Percentiles rank a stretch among this genome's conserved stretches.
phyloP scores from a whole-genome alignment of 345 rosid genomes.

The Lagerstroemia speciosa region DNA sequence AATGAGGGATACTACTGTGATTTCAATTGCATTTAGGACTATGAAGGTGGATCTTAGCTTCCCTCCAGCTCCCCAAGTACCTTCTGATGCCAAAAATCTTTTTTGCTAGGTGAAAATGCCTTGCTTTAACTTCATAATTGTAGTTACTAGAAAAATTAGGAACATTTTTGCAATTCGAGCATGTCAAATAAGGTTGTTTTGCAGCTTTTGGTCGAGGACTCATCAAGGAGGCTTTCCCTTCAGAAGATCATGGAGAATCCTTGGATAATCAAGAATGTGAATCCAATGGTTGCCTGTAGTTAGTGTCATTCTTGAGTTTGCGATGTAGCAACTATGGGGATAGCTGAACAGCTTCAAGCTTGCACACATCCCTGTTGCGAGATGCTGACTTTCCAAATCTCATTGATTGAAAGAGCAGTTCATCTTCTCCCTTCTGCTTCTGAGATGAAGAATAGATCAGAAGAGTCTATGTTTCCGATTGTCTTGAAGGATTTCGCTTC shows the following conservation, averaged over 20 bases:
- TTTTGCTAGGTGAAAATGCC: conserved; percentile 37
- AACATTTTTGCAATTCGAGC: neutral
- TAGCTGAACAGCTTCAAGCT: neutral
- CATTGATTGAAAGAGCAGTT: neutral
- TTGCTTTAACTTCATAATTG: neutral
- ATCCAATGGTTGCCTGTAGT: conserved; percentile 47
- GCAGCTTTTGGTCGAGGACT: conserved; percentile 49
- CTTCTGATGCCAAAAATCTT: conserved; percentile 65
- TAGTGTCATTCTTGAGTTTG: neutral
- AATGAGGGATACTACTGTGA: neutral
- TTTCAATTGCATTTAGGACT: conserved; percentile 43
- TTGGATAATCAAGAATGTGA: conserved; percentile 77
- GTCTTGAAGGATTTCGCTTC: neutral
- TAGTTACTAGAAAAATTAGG: neutral
- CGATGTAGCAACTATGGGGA: neutral
- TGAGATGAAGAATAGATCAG: neutral
- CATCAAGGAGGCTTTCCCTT: conserved; percentile 72
- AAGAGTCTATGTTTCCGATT: neutral
- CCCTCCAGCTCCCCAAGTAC: conserved; percentile 52
- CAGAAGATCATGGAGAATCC: conserved; percentile 81
- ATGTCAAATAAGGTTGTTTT: neutral
- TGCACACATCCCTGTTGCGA: neutral
- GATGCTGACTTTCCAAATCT: neutral
- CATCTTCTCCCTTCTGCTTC: neutral
- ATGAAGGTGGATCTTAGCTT: conserved; percentile 65